A percentile compares a stretch with the other conserved stretches of the same genome.
Conservation (phyloP, 371 early-diverging fungal genomes). For the Mucor plumbeus region DNA sequence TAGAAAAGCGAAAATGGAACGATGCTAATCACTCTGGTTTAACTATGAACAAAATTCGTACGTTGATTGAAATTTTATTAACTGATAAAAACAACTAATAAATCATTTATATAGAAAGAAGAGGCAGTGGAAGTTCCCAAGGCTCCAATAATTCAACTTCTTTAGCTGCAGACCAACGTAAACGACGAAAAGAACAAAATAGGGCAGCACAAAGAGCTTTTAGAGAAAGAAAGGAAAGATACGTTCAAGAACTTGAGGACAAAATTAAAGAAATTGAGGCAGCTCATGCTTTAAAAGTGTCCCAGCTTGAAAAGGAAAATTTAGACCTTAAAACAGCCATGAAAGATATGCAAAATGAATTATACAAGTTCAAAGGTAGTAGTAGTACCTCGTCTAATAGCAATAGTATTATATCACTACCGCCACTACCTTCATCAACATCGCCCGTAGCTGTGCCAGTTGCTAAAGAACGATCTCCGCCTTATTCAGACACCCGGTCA, state of each 20-base stretch:
- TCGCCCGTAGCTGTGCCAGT: not conserved
- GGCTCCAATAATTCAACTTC: not conserved
- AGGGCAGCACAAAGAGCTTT: conserved; percentile 81
- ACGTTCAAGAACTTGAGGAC: conserved; percentile 71
- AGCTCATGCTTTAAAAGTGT: conserved; percentile 39
- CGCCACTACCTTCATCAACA: not conserved
- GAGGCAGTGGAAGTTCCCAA: conserved; percentile 19
- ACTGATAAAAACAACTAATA: not conserved
- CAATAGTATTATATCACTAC: not conserved
- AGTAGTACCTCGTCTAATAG: not conserved
- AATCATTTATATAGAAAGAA: not conserved
- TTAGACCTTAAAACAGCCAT: conserved; percentile 19
- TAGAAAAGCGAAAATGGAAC: conserved; percentile 25
- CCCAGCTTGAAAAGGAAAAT: conserved; percentile 39
- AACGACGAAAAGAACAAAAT: conserved; percentile 80
- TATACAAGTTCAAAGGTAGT: not conserved
- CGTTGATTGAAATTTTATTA: not conserved
- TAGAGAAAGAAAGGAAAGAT: conserved; percentile 74
- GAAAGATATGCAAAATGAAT: not conserved
- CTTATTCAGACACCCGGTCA: conserved; percentile 8
- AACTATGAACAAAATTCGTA: conserved; percentile 5
- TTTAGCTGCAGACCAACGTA: conserved; percentile 33
- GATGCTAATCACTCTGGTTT: not conserved
- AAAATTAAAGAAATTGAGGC: conserved; percentile 66
- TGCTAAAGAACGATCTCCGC: not conserved